Evolutionary conservation across 2,329 filamentous ascomycete genomes (phyloP).

Genomic region (Trichoderma sp.): DNA sequence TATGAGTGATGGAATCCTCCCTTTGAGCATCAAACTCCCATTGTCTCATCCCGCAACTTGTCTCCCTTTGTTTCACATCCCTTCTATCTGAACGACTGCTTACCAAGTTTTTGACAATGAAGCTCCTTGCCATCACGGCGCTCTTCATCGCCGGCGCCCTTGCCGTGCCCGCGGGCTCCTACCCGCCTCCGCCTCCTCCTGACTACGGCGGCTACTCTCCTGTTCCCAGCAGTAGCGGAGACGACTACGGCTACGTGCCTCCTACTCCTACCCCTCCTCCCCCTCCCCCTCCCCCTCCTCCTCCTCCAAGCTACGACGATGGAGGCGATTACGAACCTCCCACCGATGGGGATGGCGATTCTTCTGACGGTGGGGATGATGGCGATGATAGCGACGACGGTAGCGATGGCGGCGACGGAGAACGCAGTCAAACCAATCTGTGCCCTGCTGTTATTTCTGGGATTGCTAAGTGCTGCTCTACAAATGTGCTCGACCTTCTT

Average conservation of each 20-base stretch:
- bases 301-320: not conserved
- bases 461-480: constrained; percentile 10
- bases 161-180: not conserved
- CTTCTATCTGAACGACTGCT: not conserved
- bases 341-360: not conserved
- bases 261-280: not conserved
- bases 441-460: not conserved
- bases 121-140: constrained; percentile 15
- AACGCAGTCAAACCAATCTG: not conserved
- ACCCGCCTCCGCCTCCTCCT: not conserved
- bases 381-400: not conserved
- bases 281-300: not conserved
- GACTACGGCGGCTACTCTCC: not conserved
- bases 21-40: not conserved
- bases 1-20: not conserved
- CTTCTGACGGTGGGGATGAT: not conserved
- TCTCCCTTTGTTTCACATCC: not conserved
- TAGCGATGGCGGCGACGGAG: not conserved
- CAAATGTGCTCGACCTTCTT: not conserved
- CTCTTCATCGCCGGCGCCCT: constrained; percentile 10
- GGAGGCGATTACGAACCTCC: not conserved
- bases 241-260: not conserved
- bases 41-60: not conserved
- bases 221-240: not conserved
- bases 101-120: constrained; percentile 1